phyloP scores from a whole-genome alignment of 768 basidiomycete species.

The Rhodotorula sphaerocarpa region DNA sequence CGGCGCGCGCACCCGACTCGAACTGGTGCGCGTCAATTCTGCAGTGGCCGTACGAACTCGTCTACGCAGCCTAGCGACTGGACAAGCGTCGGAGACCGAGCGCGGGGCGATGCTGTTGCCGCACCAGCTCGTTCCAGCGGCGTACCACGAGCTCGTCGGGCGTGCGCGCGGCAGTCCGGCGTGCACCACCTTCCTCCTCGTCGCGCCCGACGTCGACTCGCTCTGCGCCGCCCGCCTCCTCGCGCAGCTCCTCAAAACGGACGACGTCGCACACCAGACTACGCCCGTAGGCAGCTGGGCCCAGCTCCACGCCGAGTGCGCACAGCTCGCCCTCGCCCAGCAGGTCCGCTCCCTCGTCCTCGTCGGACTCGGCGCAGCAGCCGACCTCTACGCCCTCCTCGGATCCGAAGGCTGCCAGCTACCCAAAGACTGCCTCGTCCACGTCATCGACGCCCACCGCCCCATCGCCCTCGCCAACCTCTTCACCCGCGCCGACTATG shows the following conservation, averaged over 20 bases:
- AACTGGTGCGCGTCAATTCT: background rate
- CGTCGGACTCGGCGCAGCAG: conserved; percentile 80
- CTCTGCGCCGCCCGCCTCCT: conserved; percentile 86
- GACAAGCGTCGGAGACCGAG: too few species aligned
- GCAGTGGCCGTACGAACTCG: too few species aligned
- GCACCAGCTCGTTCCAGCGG: conserved; percentile 51
- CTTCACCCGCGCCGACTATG: conserved; percentile 49
- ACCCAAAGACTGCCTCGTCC: conserved; percentile 57
- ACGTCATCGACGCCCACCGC: conserved; percentile 88
- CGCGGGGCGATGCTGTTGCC: background rate
- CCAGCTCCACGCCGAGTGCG: conserved; percentile 60
- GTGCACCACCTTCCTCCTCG: conserved; percentile 74
- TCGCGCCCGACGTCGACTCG: conserved; percentile 84
- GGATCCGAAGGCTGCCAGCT: conserved; percentile 50
- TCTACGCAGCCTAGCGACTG: background rate
- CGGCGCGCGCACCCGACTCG: background rate
- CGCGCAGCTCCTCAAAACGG: conserved; percentile 77
- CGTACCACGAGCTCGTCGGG: conserved; percentile 61
- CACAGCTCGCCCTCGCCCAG: conserved; percentile 50
- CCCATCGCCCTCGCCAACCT: conserved; percentile 82
- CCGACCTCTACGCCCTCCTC: conserved; percentile 63
- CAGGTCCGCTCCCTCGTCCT: conserved; percentile 84
- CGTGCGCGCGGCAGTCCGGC: conserved; percentile 40
- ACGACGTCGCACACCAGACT: conserved; percentile 83
- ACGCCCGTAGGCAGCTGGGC: conserved; percentile 79